A percentile compares a stretch with the other conserved stretches of the same genome.
Conservation (phyloP, 2,329 filamentous ascomycete genomes). For the Sarocladiaceae sp. region DNA sequence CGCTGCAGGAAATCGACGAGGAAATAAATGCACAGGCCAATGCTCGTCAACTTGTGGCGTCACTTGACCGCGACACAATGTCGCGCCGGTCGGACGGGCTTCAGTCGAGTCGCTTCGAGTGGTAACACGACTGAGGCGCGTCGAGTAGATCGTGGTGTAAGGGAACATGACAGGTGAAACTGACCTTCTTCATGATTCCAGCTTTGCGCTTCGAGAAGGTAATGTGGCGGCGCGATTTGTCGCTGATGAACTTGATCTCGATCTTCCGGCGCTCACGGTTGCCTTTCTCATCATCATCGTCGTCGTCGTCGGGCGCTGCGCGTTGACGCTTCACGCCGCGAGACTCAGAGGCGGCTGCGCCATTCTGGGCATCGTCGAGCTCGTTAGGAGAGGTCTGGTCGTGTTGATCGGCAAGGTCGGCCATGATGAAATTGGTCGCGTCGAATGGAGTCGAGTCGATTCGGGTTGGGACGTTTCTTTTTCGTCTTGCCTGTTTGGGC, state of each 20-base stretch:
- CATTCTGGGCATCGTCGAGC: conserved; percentile 68
- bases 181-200: conserved; percentile 99
- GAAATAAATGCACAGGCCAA: too few relatives aligned
- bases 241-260: conserved; percentile 99
- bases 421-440: conserved; percentile 45
- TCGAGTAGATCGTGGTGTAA: neutral
- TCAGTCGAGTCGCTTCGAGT: neutral
- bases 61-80: neutral
- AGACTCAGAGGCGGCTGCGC: conserved; percentile 59
- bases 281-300: conserved; percentile 96
- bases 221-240: conserved; percentile 98
- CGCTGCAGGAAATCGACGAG: neutral
- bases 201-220: conserved; percentile 99
- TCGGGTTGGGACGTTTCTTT: conserved; percentile 1
- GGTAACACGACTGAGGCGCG: conserved; percentile 3
- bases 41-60: neutral
- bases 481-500: conserved; percentile 8
- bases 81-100: conserved; percentile 1
- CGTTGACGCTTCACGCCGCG: conserved; percentile 89
- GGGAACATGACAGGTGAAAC: neutral
- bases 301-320: conserved; percentile 80
- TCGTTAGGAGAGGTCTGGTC: conserved; percentile 71
- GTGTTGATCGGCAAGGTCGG: conserved; percentile 76
- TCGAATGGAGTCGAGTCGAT: conserved; percentile 1
- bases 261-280: conserved; percentile 98